phyloP scores from a whole-genome alignment of 2,329 filamentous ascomycete species.

The Cryphonectria japonica region DNA sequence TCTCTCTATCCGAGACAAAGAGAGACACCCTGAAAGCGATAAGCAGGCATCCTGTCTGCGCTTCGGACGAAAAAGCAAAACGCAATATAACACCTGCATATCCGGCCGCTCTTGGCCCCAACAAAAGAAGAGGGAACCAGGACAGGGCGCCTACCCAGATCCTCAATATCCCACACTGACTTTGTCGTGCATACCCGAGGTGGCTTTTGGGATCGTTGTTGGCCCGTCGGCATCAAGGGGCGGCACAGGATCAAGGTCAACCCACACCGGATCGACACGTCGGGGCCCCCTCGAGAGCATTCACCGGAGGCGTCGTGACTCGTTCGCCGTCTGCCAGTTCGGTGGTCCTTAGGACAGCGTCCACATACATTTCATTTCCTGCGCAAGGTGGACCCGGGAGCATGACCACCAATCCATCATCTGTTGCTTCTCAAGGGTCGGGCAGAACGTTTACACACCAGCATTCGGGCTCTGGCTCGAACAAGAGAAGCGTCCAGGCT shows the following conservation, averaged over 20 bases:
- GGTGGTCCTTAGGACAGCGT: background rate
- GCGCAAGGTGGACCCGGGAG: slow-evolving; percentile 34
- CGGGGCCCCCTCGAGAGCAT: background rate
- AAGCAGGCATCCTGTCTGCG: background rate
- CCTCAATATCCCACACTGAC: background rate
- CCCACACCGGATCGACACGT: background rate
- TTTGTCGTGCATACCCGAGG: slow-evolving; percentile 6
- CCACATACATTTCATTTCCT: background rate
- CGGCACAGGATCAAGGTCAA: background rate
- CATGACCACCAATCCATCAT: slow-evolving; percentile 58
- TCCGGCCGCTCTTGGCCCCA: background rate
- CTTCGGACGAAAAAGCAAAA: background rate
- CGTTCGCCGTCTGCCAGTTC: background rate
- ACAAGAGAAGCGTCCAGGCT: slow-evolving; percentile 64
- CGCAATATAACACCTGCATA: background rate
- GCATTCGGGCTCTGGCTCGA: slow-evolving; percentile 38
- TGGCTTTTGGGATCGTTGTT: background rate
- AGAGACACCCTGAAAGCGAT: background rate
- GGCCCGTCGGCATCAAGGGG: slow-evolving; percentile 2
- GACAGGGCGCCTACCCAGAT: background rate
- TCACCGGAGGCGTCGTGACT: background rate
- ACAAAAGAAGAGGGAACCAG: background rate
- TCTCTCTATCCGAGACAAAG: background rate
- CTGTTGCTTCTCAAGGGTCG: slow-evolving; percentile 38
- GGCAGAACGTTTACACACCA: slow-evolving; percentile 20